Conservation (phyloP, 768 basidiomycete species). For the Leccinum obscurum region DNA sequence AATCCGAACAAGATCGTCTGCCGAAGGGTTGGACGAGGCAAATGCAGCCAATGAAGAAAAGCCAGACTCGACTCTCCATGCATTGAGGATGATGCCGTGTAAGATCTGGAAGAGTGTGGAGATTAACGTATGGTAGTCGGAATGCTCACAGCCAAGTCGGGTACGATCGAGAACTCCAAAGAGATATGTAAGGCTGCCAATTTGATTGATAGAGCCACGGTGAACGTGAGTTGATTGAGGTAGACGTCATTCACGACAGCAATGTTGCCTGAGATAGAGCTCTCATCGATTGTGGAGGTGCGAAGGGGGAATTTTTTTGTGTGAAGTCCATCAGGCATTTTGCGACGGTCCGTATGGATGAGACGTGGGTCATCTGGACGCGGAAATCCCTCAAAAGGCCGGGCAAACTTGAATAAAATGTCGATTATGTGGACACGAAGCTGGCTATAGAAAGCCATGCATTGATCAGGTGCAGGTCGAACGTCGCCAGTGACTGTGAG, state of each 20-base stretch:
- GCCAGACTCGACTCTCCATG: constrained; percentile 8
- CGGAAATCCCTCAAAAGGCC: background rate
- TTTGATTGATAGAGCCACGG: background rate
- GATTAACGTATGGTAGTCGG: constrained; percentile 36
- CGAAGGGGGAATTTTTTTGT: background rate
- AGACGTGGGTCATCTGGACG: background rate
- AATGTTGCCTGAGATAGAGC: constrained; percentile 6
- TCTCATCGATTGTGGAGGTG: constrained; percentile 10
- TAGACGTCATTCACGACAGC: constrained; percentile 2
- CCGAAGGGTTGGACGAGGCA: constrained; percentile 25
- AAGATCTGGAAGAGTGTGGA: constrained; percentile 28
- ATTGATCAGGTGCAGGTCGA: background rate
- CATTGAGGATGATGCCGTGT: constrained; percentile 34
- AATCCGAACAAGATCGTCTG: constrained; percentile 14
- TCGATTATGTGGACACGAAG: background rate
- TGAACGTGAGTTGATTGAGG: constrained; percentile 10
- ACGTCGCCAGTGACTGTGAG: background rate
- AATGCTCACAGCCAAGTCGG: constrained; percentile 31
- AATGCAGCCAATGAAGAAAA: constrained; percentile 12
- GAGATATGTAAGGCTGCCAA: background rate
- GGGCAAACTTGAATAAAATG: background rate
- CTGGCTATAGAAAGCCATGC: background rate
- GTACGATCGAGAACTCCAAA: constrained; percentile 24
- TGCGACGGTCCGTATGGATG: background rate
- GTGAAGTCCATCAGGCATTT: background rate